Percentiles rank a stretch among this genome's conserved stretches.
Evolutionary conservation across 208 protist genomes (phyloP).

Genomic region (Leptomonas seymouri): DNA sequence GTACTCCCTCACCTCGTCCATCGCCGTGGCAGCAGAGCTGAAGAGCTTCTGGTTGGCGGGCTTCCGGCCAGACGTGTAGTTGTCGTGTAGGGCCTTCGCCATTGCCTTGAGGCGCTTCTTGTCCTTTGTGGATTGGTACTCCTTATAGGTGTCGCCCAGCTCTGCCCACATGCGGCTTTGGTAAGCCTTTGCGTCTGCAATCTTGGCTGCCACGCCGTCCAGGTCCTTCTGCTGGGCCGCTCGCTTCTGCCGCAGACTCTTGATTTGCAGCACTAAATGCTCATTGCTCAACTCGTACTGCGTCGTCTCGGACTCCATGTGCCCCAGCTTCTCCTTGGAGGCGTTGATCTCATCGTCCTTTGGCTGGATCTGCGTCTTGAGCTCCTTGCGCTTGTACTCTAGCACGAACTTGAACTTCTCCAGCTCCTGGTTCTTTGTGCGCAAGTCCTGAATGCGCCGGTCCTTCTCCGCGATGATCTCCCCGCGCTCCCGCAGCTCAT

Average conservation of each 20-base stretch:
- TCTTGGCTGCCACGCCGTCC: conserved; percentile 60
- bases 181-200: conserved; percentile 79
- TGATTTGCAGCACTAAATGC: conserved; percentile 92
- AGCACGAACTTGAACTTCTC: conserved; percentile 99
- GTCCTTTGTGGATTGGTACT: conserved; percentile 37
- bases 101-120: conserved; percentile 89
- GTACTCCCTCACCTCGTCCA: conserved; percentile 95
- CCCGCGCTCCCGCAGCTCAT: conserved; percentile 94
- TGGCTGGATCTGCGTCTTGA: conserved; percentile 98
- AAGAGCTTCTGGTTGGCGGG: conserved; percentile 34
- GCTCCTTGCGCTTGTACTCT: conserved; percentile 98
- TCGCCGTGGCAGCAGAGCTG: conserved; percentile 69
- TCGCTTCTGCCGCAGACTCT: conserved; percentile 93
- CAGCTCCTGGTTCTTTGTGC: conserved; percentile 98
- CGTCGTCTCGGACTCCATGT: conserved; percentile 95
- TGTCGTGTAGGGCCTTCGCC: conserved; percentile 92
- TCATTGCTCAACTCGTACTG: conserved; percentile 94
- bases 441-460: conserved; percentile 96
- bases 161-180: conserved; percentile 91
- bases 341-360: conserved; percentile 94
- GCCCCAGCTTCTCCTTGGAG: conserved; percentile 93
- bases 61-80: conserved; percentile 70
- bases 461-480: conserved; percentile 98
- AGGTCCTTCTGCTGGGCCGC: conserved; percentile 94
- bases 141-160: conserved; percentile 74